Base-by-base conservation (phyloP, 768 basidiomycete species). In the Xerocomus spinulosus region DNA sequence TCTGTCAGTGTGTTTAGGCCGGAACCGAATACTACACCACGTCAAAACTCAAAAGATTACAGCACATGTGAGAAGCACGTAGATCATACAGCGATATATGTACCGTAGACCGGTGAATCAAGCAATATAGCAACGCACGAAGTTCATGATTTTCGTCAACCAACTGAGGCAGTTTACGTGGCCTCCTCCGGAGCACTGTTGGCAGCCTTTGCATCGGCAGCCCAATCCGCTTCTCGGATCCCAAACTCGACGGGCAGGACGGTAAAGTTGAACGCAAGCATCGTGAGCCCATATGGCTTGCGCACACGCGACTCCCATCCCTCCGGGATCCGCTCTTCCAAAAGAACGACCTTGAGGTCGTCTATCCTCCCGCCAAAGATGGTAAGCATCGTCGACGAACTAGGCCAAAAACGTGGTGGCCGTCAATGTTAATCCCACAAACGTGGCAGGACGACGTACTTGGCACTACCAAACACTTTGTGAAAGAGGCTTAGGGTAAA, bases 301-400 rank as follows among this genome's bases (percentile, higher is more conserved):
- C 75, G 71, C 15, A 80, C 59, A 18, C 75, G 69, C 0, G 87
- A 73, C 58, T 88, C 85, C 85, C 86, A 91, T 9, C 80, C 80
- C 0, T 83, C 71, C 0, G 83, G 82, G 20, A 91, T 59, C 6
- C 85, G 78, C 53, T 91, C 88, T 28, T 91, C 82, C 5, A 73
- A 57, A 30, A 91, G 63, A 26, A 86, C 51, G 1, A 73, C 50
- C 42, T 75, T 68, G 23, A 90, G 57, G 51, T 84, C 83, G 1
- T 70, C 61, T 9, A 83, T 59, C 28, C 73, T 71, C 1, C 87
- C 87, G 7, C 85, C 89, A 53, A 87, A 83, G 44, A 83, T 79
- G 1, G 76, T 77, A 9, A 88, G 66, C 48, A 92, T 52, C 2
- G 85, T 85, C 1, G 84, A 79, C 0, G 82, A 77, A 63, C 85